Percentiles rank a stretch among this genome's conserved stretches.
These are phyloP conservation scores for Lithocarpus polystachyus DNA, from an alignment of 306 rosid species.

Conservation along the genomic window DNA sequence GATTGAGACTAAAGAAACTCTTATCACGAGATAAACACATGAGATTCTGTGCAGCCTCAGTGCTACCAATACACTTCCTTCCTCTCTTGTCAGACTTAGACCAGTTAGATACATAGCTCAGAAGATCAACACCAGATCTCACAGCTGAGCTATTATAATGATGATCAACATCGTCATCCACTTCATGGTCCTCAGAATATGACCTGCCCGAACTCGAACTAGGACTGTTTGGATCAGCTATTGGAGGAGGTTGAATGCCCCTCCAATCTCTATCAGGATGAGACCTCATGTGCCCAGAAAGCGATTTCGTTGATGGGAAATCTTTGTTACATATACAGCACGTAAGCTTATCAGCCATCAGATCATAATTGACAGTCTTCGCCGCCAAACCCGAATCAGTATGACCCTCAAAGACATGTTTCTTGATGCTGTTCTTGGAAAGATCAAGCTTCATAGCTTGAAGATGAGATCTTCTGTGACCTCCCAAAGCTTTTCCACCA, in stretches of 20 bases:
- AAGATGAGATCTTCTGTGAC: conserved; percentile 27
- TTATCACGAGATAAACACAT: background rate
- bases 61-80: background rate
- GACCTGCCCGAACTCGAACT: background rate
- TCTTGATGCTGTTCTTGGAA: background rate
- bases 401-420: background rate
- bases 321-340: conserved; percentile 16
- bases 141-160: background rate
- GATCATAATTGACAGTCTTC: too few species aligned
- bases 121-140: background rate
- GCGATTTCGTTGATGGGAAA: conserved; percentile 23
- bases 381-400: too few species aligned
- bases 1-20: too few species aligned
- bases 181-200: too few species aligned
- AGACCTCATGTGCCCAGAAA: conserved; percentile 42
- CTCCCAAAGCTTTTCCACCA: conserved; percentile 30
- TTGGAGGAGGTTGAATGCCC: conserved; percentile 31
- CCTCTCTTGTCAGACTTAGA: conserved; percentile 13
- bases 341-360: background rate
- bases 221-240: background rate
- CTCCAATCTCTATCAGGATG: conserved; percentile 33
- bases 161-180: background rate
- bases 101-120: conserved; percentile 7
- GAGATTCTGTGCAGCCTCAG: conserved; percentile 8
- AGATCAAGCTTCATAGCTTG: background rate